Percentiles rank a stretch among this genome's conserved stretches.
phyloP scores from a whole-genome alignment of 2,329 filamentous ascomycete genomes.

The Fusarium sp. region DNA sequence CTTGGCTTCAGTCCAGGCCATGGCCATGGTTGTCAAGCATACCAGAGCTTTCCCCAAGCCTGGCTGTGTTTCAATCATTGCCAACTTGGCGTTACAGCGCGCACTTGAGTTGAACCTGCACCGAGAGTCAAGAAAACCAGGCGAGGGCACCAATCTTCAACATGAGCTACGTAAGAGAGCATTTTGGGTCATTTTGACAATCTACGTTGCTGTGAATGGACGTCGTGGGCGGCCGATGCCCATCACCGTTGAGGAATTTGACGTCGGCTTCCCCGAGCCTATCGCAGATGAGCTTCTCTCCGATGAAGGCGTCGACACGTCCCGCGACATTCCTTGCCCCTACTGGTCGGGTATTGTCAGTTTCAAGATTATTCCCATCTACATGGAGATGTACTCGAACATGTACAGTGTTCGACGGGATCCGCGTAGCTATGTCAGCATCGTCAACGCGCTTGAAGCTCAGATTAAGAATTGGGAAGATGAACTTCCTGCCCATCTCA shows the following conservation, averaged over 20 bases:
- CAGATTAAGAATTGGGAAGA: slow-evolving; percentile 75
- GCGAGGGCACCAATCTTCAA: slow-evolving; percentile 69
- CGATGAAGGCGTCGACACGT: slow-evolving; percentile 73
- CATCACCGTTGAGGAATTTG: slow-evolving; percentile 80
- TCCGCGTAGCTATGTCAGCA: slow-evolving; percentile 73
- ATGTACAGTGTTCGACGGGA: slow-evolving; percentile 80
- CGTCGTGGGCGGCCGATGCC: slow-evolving; percentile 85
- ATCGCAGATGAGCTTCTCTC: slow-evolving; percentile 80
- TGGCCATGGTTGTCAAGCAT: slow-evolving; percentile 80
- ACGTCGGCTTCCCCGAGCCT: slow-evolving; percentile 81
- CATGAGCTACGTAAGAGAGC: slow-evolving; percentile 83
- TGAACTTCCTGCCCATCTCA: slow-evolving; percentile 73
- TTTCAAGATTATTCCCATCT: slow-evolving; percentile 76
- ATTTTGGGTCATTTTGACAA: slow-evolving; percentile 80
- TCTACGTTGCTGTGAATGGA: slow-evolving; percentile 79
- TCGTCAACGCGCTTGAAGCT: slow-evolving; percentile 75
- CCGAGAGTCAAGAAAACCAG: slow-evolving; percentile 71
- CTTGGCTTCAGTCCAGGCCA: slow-evolving; percentile 78
- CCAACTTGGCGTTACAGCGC: slow-evolving; percentile 74
- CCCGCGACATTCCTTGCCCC: slow-evolving; percentile 71
- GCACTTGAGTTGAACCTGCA: slow-evolving; percentile 84
- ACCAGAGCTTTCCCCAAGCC: slow-evolving; percentile 85
- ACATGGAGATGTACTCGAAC: slow-evolving; percentile 81
- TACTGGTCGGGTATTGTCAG: slow-evolving; percentile 77
- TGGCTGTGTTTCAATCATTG: slow-evolving; percentile 79